phyloP scores from a whole-genome alignment of 345 rosid species.

The Eutrema japonicum region DNA sequence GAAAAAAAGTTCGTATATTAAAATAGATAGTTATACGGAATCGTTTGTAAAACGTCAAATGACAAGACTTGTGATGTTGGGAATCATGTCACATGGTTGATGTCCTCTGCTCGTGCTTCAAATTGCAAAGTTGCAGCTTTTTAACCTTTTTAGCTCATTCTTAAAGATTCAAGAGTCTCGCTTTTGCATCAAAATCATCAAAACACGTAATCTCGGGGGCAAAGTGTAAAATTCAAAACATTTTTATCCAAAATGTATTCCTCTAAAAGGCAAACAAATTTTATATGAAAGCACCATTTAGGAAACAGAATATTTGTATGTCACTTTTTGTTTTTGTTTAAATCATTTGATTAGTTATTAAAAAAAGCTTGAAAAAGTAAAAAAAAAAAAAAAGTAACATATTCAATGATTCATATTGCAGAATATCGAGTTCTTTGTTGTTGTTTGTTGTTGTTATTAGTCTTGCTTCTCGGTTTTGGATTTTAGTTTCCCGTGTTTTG shows the following conservation, averaged over 20 bases:
- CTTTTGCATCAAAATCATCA: slow-evolving; percentile 42
- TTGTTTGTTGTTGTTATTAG: too few species aligned
- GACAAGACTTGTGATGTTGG: slow-evolving; percentile 44
- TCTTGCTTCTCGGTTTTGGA: too few species aligned
- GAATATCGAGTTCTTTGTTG: too few species aligned
- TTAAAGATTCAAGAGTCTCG: slow-evolving; percentile 22
- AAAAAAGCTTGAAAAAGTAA: background rate
- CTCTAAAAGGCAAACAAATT: background rate
- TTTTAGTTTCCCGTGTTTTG: too few species aligned
- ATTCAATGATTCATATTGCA: background rate
- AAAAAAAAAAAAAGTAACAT: background rate
- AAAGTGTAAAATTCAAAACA: background rate
- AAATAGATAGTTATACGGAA: slow-evolving; percentile 15
- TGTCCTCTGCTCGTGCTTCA: slow-evolving; percentile 39
- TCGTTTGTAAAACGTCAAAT: slow-evolving; percentile 27
- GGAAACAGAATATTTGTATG: slow-evolving; percentile 5
- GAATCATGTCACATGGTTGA: slow-evolving; percentile 48
- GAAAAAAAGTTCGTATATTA: background rate
- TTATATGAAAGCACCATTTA: background rate
- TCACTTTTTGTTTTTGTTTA: slow-evolving; percentile 3
- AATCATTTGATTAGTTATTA: background rate
- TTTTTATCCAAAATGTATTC: background rate
- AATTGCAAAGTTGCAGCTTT: slow-evolving; percentile 43
- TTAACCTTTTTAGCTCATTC: slow-evolving; percentile 15
- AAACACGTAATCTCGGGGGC: slow-evolving; percentile 18